Conservation (phyloP, 2,329 filamentous ascomycete species). For the Colletotrichum plurivorum region DNA sequence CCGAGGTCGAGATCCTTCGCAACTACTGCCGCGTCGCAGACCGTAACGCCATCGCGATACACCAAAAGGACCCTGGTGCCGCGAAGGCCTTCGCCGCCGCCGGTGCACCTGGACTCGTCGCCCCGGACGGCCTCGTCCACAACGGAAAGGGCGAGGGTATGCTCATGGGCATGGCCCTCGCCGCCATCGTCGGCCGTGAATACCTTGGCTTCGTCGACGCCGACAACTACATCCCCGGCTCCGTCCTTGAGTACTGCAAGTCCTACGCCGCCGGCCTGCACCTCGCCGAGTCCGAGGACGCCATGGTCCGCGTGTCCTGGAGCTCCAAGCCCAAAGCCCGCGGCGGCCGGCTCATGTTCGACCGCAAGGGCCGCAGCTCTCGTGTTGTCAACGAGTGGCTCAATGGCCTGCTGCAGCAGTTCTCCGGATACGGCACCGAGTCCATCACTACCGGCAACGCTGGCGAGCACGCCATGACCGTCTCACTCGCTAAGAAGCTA, state of each 20-base stretch:
- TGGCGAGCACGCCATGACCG: slow-evolving; percentile 26
- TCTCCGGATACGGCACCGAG: slow-evolving; percentile 17
- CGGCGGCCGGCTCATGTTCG: slow-evolving; percentile 5
- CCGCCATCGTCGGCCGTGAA: slow-evolving; percentile 10
- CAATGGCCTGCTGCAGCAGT: slow-evolving; percentile 12
- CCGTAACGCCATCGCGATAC: slow-evolving; percentile 23
- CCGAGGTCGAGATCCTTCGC: background rate
- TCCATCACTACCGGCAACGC: slow-evolving; percentile 21
- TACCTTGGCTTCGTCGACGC: slow-evolving; percentile 31
- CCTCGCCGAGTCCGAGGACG: background rate
- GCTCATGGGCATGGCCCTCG: slow-evolving; percentile 21
- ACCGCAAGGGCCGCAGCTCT: slow-evolving; percentile 13
- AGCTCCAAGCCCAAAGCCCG: slow-evolving; percentile 22
- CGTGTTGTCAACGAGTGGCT: slow-evolving; percentile 16
- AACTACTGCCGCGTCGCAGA: background rate
- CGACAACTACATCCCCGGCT: slow-evolving; percentile 28
- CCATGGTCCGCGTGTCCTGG: slow-evolving; percentile 29
- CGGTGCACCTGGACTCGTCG: background rate
- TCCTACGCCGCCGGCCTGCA: slow-evolving; percentile 14
- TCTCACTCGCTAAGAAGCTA: slow-evolving; percentile 20
- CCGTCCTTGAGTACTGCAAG: slow-evolving; percentile 27
- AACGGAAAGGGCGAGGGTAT: slow-evolving; percentile 25
- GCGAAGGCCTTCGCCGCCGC: slow-evolving; percentile 4
- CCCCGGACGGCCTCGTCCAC: background rate
- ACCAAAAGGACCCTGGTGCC: slow-evolving; percentile 19